A percentile compares a stretch with the other conserved stretches of the same genome.
Conservation (phyloP, 805 yeast species). For the Candida chilensis region DNA sequence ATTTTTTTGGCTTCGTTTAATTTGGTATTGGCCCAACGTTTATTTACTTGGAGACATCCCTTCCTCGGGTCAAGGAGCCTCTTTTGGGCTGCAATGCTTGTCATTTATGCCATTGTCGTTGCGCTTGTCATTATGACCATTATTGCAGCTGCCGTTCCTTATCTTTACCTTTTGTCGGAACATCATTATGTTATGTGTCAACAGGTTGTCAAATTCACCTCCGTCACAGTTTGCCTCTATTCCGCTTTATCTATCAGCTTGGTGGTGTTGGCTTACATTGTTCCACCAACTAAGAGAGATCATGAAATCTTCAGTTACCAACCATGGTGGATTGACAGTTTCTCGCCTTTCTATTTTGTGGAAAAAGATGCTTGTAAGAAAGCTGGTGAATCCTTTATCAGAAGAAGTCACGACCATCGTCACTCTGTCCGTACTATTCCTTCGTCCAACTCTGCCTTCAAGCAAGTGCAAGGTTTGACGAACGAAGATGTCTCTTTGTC, state of each 20-base stretch:
- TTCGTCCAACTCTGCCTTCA: constrained; percentile 29
- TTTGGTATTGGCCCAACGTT: constrained; percentile 60
- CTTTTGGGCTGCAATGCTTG: constrained; percentile 42
- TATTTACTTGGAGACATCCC: constrained; percentile 74
- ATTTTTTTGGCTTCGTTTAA: constrained; percentile 52
- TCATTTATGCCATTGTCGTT: constrained; percentile 42
- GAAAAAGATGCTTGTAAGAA: constrained; percentile 38
- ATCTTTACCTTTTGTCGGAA: constrained; percentile 41
- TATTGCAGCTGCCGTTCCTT: constrained; percentile 53
- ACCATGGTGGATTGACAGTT: constrained; percentile 74
- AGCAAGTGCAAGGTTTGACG: constrained; percentile 25
- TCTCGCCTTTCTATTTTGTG: constrained; percentile 50
- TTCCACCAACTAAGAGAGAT: constrained; percentile 45
- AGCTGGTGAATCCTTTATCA: constrained; percentile 38
- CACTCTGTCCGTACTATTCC: constrained; percentile 54
- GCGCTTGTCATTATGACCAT: constrained; percentile 63
- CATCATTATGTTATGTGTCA: constrained; percentile 39
- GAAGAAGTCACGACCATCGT: constrained; percentile 35
- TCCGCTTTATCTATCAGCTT: constrained; percentile 43
- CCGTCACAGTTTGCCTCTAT: constrained; percentile 37
- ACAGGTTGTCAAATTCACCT: constrained; percentile 43
- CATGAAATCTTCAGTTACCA: constrained; percentile 49
- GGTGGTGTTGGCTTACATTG: constrained; percentile 38
- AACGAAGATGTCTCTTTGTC: constrained; percentile 29
- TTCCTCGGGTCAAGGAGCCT: constrained; percentile 45